Base-by-base conservation (phyloP, 352 stramenopile species). In the Globisporangium nunn region DNA sequence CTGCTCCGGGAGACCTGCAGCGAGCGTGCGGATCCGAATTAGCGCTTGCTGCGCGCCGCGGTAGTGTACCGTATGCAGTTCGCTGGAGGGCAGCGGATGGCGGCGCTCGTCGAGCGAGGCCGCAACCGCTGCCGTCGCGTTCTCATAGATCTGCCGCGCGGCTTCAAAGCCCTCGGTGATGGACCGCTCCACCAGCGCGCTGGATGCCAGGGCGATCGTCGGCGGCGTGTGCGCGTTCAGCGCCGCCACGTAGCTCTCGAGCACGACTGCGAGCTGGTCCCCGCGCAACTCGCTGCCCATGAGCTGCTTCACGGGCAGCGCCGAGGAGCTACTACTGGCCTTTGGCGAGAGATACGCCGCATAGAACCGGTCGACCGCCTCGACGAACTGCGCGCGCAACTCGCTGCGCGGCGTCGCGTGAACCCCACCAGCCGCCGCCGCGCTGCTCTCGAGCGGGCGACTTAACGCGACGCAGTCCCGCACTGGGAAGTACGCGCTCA, bases 371-470 rank as follows among this genome's bases (percentile, higher is more conserved):
- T 87, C 75, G 10, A 87, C 62, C 8, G 73, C 52, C 29, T 82
- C 72, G 23, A 86, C 70, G 62, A 87, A 89, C 54, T 82, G 73
- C 6, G 55, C 30, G 4, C 79, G 79, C 10, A 87, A 61, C 23
- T 63, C 56, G 15, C 75, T 69, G 18, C 64, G 73, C 23, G 59
- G 49, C 0, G 56, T 56, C 14, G 50, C 54, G 10, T 47, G 53
- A 3, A 58, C 5, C 1, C 23, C 23, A 23, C 23, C 23, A 23
- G 65, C 55, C 14, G 57, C 44, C 1, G 61, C 52, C 0, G 49
- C 39, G n/a, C 54, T 60, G 31, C 56, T 72, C 61, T 87, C 78
- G 6, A 85, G 41, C 0, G 73, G 66, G 6, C 79, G 79, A 59
- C 74, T 85, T 1, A 89, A 47, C 7, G 56, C 59, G 31, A 85